Conservation (phyloP, 176 grass and related monocot genomes). For the Aegilops bicornis region DNA sequence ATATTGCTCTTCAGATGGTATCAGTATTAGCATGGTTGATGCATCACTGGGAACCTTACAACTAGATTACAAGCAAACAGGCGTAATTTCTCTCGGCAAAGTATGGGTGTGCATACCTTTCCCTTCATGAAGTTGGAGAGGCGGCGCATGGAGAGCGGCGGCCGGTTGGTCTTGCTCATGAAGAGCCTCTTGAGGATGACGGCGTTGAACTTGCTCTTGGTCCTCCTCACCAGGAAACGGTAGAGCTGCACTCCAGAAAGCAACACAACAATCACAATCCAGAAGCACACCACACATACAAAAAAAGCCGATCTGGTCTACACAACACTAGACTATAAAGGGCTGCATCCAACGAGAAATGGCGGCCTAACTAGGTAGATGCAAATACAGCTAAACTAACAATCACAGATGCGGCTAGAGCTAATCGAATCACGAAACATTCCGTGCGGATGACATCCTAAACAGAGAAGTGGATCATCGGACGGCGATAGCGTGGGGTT, state of each 20-base stretch:
- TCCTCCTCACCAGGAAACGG: constrained; percentile 76
- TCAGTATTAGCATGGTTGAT: constrained; percentile 88
- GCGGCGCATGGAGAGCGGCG: constrained; percentile 66
- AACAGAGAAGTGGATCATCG: background rate
- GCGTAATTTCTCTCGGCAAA: too few relatives aligned
- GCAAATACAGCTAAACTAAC: background rate
- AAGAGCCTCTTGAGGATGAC: constrained; percentile 88
- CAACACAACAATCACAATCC: background rate
- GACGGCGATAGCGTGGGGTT: background rate
- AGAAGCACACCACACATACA: background rate
- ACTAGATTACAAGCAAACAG: background rate
- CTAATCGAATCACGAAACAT: background rate
- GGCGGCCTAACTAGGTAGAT: background rate
- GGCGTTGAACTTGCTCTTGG: constrained; percentile 72
- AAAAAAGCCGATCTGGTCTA: background rate
- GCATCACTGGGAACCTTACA: constrained; percentile 59
- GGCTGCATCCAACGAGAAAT: background rate
- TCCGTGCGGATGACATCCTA: background rate
- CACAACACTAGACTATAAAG: background rate
- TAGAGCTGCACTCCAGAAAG: constrained; percentile 52
- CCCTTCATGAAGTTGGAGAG: constrained; percentile 70
- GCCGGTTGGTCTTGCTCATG: constrained; percentile 86
- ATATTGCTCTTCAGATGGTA: constrained; percentile 48
- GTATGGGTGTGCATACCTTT: constrained; percentile 26
- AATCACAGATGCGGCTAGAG: background rate